Evolutionary conservation across 345 rosid genomes (phyloP).

Genomic region (Garcia nutans): DNA sequence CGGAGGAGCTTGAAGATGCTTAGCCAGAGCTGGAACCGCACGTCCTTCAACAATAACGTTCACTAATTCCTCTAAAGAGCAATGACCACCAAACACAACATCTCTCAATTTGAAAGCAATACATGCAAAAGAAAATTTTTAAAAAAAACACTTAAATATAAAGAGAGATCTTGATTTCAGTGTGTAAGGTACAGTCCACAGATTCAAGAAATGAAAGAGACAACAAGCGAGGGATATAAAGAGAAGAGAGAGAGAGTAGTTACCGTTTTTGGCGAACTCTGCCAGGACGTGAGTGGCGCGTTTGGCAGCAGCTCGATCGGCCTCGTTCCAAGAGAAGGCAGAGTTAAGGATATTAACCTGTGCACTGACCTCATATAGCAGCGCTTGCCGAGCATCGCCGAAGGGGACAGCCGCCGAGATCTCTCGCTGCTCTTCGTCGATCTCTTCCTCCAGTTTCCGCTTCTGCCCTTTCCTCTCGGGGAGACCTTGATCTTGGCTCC

Average conservation of each 20-base stretch:
- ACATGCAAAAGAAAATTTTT: conserved; percentile 9
- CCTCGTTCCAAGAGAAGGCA: conserved; percentile 78
- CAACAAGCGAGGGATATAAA: neutral
- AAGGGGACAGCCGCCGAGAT: conserved; percentile 39
- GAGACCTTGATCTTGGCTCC: conserved; percentile 53
- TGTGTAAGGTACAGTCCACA: neutral
- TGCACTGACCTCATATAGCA: conserved; percentile 58
- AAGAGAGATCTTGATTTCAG: neutral
- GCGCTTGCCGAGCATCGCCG: conserved; percentile 60
- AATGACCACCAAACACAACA: neutral
- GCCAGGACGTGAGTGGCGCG: conserved; percentile 97
- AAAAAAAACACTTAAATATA: neutral
- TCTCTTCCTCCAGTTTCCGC: conserved; percentile 85
- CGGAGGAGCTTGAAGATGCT: conserved; percentile 84
- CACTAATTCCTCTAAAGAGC: conserved; percentile 79
- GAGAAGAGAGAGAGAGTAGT: neutral
- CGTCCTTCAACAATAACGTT: conserved; percentile 94
- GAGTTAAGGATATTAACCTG: conserved; percentile 73
- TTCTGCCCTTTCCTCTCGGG: conserved; percentile 93
- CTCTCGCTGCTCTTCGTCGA: conserved; percentile 47
- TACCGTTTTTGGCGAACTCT: conserved; percentile 96
- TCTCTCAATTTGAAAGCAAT: neutral
- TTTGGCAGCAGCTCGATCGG: conserved; percentile 93
- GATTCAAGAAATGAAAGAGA: neutral
- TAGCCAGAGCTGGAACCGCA: conserved; percentile 89